Evolutionary conservation across 1,284 basidiomycete species (phyloP), one percentile per base, ranked within the genome.

Genomic region (Cryptococcus sp.): DNA sequence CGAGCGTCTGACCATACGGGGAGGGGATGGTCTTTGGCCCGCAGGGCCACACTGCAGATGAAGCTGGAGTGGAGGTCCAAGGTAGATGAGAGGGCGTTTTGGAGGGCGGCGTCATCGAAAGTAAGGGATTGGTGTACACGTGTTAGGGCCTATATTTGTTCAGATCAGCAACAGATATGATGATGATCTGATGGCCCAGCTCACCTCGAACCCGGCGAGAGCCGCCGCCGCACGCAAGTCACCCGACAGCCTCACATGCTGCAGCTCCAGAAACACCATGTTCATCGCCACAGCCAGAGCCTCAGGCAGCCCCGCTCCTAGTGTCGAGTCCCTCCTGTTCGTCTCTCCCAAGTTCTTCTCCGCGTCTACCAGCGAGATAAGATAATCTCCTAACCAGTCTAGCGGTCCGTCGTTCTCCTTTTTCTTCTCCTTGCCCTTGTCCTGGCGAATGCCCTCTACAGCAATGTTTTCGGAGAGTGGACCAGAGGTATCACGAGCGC

Each of bases 201-300:
- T 73, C 68, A 90, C 91, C 65, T 80, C 79, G 40, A 83, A 78
- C 6, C 86, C 85, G 40, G 81, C 79, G 33, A 78, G 70, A 75
- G 90, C 84, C 12, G 84, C 80, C 24, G 78, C 76, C 0, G 87
- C 84, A 9, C 85, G 81, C 24, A 83, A 76, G 24, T 79, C 36
- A 0, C 56, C 78, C 43, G 79, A 71, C 62, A 88, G 86, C 9
- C 86, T 81, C 59, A 85, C 84, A 65, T 91, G 87, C 69, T 91
- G 89, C 36, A 87, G 72, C 63, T 89, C 86, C 65, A 86, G 86
- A 69, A 85, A 88, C 46, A 89, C 79, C 58, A 89, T 86, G 62
- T 85, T 84, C 23, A 84, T 78, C 33, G 86, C 79, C 66, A 83
- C 85, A 4, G 86, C 86, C 8, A 92, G 77, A n/a, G 87, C 80